Evolutionary conservation across 73 alveolate species (phyloP), one percentile per base, ranked within the genome.

Genomic region (Durusdinium trenchii): DNA sequence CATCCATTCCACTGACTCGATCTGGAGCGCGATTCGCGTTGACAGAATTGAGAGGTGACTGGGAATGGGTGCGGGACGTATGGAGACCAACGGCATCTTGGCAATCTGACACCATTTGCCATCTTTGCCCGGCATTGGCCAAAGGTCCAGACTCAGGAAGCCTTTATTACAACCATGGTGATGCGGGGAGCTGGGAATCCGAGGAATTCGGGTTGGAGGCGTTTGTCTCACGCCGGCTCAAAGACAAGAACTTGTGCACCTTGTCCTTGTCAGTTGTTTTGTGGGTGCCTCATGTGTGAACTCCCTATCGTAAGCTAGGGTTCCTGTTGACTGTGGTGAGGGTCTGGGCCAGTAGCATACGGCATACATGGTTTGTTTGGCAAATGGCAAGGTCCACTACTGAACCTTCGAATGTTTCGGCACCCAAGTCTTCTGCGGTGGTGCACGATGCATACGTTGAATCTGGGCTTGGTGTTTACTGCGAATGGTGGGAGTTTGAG

Each of bases 391-490:
- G 91, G 91, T 32, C 91, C 91, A 3, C 28, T 81, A 14, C n/a
- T 81, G 71, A 81, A 43, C 91, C 69, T 46, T 47, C 69, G 67
- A 30, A 81, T 46, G 91, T 81, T 81, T 28, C 26, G 16, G 54
- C 91, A 81, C 67, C 91, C 91, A 16, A 47, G 69, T 6, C 14
- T 48, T 30, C 46, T 81, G 71, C 45, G 48, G 0, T n/a, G 61
- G 47, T 81, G 91, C 67, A 81, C 91, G 9, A 81, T 81, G 91
- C 91, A 81, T 48, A 81, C 91, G 10, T 28, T 81, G 12, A 81
- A 81, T 28, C 71, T 81, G 28, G 91, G 91, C 18, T 46, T 81
- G 28, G 32, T 12, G 23, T 81, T 81, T 43, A 6, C 91, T 7
- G 91, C 67, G 35, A 81, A 81, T 20, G 91, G 69, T 1, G 91